Evolutionary conservation across 495 filamentous ascomycete species (phyloP).

Genomic region (Neurospora sp.): DNA sequence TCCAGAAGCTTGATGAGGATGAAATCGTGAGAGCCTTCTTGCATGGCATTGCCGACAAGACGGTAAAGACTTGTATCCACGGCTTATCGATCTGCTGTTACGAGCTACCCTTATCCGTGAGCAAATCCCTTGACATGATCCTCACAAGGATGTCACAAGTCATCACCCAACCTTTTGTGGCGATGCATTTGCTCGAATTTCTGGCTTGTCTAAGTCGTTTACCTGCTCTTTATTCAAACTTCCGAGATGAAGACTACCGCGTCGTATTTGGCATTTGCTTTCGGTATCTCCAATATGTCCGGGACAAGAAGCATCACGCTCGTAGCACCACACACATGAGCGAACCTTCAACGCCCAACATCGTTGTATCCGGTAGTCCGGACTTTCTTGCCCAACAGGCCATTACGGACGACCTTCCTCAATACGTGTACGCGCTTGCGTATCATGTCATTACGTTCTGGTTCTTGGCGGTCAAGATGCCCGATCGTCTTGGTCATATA

Average conservation of each 20-base stretch:
- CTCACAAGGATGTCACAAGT: slow-evolving; percentile 88
- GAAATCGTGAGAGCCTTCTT: slow-evolving; percentile 79
- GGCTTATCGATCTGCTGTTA: slow-evolving; percentile 88
- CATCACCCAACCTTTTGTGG: slow-evolving; percentile 82
- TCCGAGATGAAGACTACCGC: slow-evolving; percentile 77
- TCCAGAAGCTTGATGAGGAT: slow-evolving; percentile 76
- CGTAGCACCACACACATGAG: slow-evolving; percentile 23
- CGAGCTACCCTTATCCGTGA: slow-evolving; percentile 74
- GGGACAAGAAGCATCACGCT: slow-evolving; percentile 36
- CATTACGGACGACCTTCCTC: slow-evolving; percentile 55
- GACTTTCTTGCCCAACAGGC: slow-evolving; percentile 21
- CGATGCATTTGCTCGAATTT: slow-evolving; percentile 92
- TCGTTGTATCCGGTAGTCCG: slow-evolving; percentile 11
- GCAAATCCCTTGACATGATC: slow-evolving; percentile 70
- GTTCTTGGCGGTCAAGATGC: slow-evolving; percentile 80
- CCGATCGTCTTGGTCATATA: slow-evolving; percentile 73
- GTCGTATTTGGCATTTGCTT: slow-evolving; percentile 92
- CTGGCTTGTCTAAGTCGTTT: slow-evolving; percentile 75
- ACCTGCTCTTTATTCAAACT: slow-evolving; percentile 75
- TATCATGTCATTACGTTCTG: slow-evolving; percentile 96
- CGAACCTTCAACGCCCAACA: slow-evolving; percentile 23
- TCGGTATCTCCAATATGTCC: slow-evolving; percentile 68
- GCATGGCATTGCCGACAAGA: slow-evolving; percentile 72
- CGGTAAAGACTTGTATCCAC: slow-evolving; percentile 84
- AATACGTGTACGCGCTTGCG: slow-evolving; percentile 85